Conservation (phyloP, 2,329 filamentous ascomycete species). For the Sporothrix humicola region DNA sequence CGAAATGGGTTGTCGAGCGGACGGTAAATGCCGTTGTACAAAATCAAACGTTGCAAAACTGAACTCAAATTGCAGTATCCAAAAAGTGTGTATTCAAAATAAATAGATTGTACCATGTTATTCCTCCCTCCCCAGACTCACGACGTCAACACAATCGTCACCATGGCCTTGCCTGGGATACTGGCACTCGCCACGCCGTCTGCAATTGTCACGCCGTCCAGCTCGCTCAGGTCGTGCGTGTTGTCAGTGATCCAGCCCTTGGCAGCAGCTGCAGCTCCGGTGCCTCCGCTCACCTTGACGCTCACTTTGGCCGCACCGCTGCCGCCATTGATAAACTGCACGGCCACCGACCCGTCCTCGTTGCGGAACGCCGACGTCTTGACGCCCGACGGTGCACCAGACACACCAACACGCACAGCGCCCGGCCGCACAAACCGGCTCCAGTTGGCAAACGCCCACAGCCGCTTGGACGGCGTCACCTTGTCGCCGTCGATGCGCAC, state of each 20-base stretch:
- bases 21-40: background rate
- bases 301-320: constrained; percentile 29
- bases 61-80: background rate
- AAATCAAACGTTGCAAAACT: background rate
- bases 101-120: background rate
- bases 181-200: constrained; percentile 30
- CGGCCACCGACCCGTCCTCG: constrained; percentile 44
- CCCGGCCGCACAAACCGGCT: constrained; percentile 44
- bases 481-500: constrained; percentile 38
- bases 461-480: constrained; percentile 40
- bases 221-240: constrained; percentile 28
- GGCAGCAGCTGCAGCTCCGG: background rate
- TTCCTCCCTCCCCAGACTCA: background rate
- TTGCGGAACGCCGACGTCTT: constrained; percentile 45
- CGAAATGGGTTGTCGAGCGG: too few relatives aligned
- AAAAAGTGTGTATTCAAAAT: background rate
- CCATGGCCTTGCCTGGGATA: constrained; percentile 29
- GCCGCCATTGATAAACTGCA: constrained; percentile 43
- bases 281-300: constrained; percentile 35
- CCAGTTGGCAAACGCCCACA: constrained; percentile 45
- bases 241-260: constrained; percentile 35
- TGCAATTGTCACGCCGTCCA: constrained; percentile 27
- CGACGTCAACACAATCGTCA: constrained; percentile 30
- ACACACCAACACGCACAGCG: constrained; percentile 41
- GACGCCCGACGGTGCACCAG: constrained; percentile 37